These are phyloP conservation scores for Hyaloscypha finlandica DNA, from an alignment of 495 filamentous ascomycete species.

Conservation along the genomic window DNA sequence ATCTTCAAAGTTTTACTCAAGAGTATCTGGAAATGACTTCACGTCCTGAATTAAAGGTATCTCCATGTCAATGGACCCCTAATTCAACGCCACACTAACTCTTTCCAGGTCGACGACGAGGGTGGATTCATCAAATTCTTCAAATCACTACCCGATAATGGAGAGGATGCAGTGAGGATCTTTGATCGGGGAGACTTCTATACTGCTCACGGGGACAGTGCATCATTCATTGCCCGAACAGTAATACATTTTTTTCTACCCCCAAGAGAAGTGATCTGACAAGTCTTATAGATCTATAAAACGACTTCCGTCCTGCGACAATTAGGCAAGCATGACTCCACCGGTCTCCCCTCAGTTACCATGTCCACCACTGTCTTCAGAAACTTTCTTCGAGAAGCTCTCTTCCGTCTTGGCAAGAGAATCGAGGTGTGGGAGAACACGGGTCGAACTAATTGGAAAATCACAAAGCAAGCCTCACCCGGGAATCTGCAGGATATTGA, in stretches of 20 bases:
- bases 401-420: slow-evolving; percentile 86
- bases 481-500: slow-evolving; percentile 97
- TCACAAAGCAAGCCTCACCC: slow-evolving; percentile 87
- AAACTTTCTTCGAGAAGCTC: slow-evolving; percentile 91
- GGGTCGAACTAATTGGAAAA: slow-evolving; percentile 85
- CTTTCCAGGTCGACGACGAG: slow-evolving; percentile 84
- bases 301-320: slow-evolving; percentile 93
- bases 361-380: slow-evolving; percentile 92
- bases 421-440: slow-evolving; percentile 87
- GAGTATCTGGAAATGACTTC: slow-evolving; percentile 68
- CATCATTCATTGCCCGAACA: slow-evolving; percentile 88
- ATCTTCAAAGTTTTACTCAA: background rate
- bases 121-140: slow-evolving; percentile 94
- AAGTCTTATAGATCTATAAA: slow-evolving; percentile 75
- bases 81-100: slow-evolving; percentile 22
- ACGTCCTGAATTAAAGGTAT: slow-evolving; percentile 74
- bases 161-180: slow-evolving; percentile 77
- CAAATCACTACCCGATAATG: slow-evolving; percentile 69
- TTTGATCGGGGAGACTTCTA: slow-evolving; percentile 97
- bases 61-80: slow-evolving; percentile 32
- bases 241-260: slow-evolving; percentile 40
- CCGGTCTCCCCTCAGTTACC: slow-evolving; percentile 87
- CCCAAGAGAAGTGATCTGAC: background rate
- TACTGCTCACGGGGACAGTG: slow-evolving; percentile 89
- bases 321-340: slow-evolving; percentile 78